phyloP scores from a whole-genome alignment of 2,329 filamentous ascomycete genomes.

The Dactylellina drechsleri region DNA sequence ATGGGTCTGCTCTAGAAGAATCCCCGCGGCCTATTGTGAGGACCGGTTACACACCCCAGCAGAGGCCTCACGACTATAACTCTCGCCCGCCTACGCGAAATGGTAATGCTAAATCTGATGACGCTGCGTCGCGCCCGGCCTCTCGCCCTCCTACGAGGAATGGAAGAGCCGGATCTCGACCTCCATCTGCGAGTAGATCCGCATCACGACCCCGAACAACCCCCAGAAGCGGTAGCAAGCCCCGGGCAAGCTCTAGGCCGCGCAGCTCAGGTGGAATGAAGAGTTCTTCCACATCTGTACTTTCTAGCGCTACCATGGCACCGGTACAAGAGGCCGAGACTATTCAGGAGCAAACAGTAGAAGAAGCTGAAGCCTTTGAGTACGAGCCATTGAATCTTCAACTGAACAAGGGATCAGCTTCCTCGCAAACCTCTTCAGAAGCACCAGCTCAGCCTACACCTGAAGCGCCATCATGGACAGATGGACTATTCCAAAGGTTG shows the following conservation, averaged over 20 bases:
- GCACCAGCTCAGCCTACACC: neutral
- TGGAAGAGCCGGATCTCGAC: conserved; percentile 31
- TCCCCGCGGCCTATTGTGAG: neutral
- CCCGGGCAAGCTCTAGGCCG: conserved; percentile 26
- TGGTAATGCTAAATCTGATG: neutral
- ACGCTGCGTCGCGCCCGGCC: conserved; percentile 4
- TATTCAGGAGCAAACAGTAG: conserved; percentile 1
- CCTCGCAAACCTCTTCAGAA: neutral
- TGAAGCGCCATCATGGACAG: conserved; percentile 4
- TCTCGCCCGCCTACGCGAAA: conserved; percentile 31
- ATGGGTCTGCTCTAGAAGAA: conserved; percentile 2
- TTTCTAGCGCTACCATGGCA: conserved; percentile 15
- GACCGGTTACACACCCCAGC: conserved; percentile 39
- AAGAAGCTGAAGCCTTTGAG: neutral
- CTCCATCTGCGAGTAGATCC: conserved; percentile 22
- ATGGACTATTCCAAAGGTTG: conserved; percentile 21
- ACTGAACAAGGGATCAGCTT: conserved; percentile 3
- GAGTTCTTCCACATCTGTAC: neutral
- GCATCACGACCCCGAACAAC: conserved; percentile 12
- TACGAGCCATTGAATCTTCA: conserved; percentile 18
- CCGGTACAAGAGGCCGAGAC: conserved; percentile 18
- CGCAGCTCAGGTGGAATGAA: conserved; percentile 24
- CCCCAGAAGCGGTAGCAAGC: conserved; percentile 23
- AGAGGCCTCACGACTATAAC: conserved; percentile 22
- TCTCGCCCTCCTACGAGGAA: conserved; percentile 32